phyloP scores from a whole-genome alignment of 192 early-diverging fungal species.

The Dispira simplex region DNA sequence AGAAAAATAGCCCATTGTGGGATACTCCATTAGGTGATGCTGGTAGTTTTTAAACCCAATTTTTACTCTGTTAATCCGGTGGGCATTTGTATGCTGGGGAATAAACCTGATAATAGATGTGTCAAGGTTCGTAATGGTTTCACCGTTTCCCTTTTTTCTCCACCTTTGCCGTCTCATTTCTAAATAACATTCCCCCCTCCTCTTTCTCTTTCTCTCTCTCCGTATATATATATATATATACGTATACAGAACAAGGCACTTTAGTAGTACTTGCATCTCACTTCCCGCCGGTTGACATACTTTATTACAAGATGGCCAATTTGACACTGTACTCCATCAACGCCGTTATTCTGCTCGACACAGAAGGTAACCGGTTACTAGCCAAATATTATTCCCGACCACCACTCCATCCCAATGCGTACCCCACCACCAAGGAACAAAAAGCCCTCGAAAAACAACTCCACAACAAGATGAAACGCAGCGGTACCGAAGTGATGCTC shows the following conservation, averaged over 20 bases:
- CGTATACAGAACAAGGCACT: neutral
- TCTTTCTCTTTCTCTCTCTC: too few relatives aligned
- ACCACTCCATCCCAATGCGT: slow-evolving; percentile 21
- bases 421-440: slow-evolving; percentile 63
- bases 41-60: too few relatives aligned
- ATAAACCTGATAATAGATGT: too few relatives aligned
- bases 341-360: slow-evolving; percentile 83
- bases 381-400: slow-evolving; percentile 76
- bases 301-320: slow-evolving; percentile 41
- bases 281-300: neutral
- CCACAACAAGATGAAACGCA: slow-evolving; percentile 58
- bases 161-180: too few relatives aligned
- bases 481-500: slow-evolving; percentile 73
- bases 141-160: too few relatives aligned
- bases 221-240: too few relatives aligned
- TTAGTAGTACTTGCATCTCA: neutral
- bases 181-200: too few relatives aligned
- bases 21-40: too few relatives aligned
- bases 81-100: too few relatives aligned
- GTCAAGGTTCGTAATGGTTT: too few relatives aligned
- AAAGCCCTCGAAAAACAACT: slow-evolving; percentile 82
- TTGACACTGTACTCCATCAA: slow-evolving; percentile 73
- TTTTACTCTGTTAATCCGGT: too few relatives aligned
- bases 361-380: slow-evolving; percentile 80
- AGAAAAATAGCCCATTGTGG: too few relatives aligned